Percentiles rank a stretch among this genome's conserved stretches.
Conservation (phyloP, 129 eudicot genomes). For the Flaveria bidentis region DNA sequence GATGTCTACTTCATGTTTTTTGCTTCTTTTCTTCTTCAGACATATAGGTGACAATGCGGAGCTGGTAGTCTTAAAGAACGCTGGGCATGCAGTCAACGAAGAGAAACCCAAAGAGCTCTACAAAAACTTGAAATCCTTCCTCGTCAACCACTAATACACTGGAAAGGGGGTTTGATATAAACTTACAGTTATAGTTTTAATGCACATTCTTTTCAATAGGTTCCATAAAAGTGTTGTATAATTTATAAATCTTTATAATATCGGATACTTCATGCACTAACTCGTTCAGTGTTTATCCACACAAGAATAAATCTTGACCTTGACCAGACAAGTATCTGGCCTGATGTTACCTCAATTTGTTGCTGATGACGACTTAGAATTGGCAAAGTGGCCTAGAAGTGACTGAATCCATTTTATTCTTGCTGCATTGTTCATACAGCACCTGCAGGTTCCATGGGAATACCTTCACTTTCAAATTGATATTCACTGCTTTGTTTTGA, state of each 20-base stretch:
- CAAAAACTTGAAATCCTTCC: constrained; percentile 65
- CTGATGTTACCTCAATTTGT: too few relatives aligned
- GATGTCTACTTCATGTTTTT: neutral
- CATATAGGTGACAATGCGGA: constrained; percentile 64
- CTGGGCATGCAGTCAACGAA: constrained; percentile 85
- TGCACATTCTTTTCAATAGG: neutral
- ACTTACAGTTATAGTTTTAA: neutral
- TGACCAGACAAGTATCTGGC: too few relatives aligned
- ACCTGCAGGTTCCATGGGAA: too few relatives aligned
- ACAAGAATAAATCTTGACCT: too few relatives aligned
- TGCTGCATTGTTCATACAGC: too few relatives aligned
- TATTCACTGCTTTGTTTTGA: too few relatives aligned
- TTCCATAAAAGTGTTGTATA: neutral
- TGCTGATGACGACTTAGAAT: too few relatives aligned
- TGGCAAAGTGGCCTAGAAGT: too few relatives aligned
- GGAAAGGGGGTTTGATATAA: neutral
- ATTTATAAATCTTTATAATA: neutral
- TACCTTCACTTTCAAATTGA: too few relatives aligned
- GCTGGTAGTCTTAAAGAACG: constrained; percentile 56
- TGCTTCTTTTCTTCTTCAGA: constrained; percentile 39
- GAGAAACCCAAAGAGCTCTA: constrained; percentile 77
- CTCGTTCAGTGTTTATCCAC: too few relatives aligned
- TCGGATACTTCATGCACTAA: neutral
- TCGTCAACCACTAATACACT: neutral
- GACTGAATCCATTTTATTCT: too few relatives aligned